phyloP scores from a whole-genome alignment of 1,284 basidiomycete species.

The Ceraceosorus guamensis region DNA sequence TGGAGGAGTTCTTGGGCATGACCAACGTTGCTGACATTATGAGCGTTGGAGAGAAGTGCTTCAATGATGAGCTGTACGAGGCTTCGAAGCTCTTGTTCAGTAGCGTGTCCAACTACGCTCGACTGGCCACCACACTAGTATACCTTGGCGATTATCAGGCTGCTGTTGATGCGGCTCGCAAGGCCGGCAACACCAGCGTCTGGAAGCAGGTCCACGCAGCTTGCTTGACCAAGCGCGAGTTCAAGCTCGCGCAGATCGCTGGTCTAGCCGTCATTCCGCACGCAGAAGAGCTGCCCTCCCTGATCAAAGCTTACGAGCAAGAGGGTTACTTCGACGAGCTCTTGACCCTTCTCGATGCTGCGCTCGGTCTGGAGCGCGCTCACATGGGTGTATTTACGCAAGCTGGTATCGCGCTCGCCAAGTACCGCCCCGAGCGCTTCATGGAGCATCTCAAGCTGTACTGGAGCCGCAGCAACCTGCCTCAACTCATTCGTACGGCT shows the following conservation, averaged over 20 bases:
- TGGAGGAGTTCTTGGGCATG: slow-evolving; percentile 99
- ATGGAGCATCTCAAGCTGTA: slow-evolving; percentile 99
- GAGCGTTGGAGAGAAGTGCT: slow-evolving; percentile 96
- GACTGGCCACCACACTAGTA: slow-evolving; percentile 93
- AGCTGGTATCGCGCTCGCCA: slow-evolving; percentile 87
- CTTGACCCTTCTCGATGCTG: slow-evolving; percentile 82
- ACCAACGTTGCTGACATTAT: slow-evolving; percentile 97
- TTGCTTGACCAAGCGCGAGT: slow-evolving; percentile 93
- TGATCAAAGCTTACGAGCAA: slow-evolving; percentile 81
- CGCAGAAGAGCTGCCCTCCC: slow-evolving; percentile 75
- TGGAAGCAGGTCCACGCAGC: slow-evolving; percentile 99
- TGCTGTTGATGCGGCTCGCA: slow-evolving; percentile 95
- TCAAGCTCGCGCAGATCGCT: slow-evolving; percentile 87
- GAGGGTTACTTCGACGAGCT: slow-evolving; percentile 92
- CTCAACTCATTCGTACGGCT: slow-evolving; percentile 86
- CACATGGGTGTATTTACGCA: slow-evolving; percentile 84
- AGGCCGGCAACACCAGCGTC: slow-evolving; percentile 98
- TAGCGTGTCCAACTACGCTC: slow-evolving; percentile 97
- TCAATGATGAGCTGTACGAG: slow-evolving; percentile 96
- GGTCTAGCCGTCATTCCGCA: slow-evolving; percentile 49
- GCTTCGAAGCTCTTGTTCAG: slow-evolving; percentile 91
- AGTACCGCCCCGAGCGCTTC: slow-evolving; percentile 92
- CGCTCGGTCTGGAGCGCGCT: slow-evolving; percentile 82
- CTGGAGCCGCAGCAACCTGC: slow-evolving; percentile 93
- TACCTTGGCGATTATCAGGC: slow-evolving; percentile 97